Evolutionary conservation across 1,284 basidiomycete genomes (phyloP), one percentile per base, ranked within the genome.

Genomic region (Ustilago shanxiensis): DNA sequence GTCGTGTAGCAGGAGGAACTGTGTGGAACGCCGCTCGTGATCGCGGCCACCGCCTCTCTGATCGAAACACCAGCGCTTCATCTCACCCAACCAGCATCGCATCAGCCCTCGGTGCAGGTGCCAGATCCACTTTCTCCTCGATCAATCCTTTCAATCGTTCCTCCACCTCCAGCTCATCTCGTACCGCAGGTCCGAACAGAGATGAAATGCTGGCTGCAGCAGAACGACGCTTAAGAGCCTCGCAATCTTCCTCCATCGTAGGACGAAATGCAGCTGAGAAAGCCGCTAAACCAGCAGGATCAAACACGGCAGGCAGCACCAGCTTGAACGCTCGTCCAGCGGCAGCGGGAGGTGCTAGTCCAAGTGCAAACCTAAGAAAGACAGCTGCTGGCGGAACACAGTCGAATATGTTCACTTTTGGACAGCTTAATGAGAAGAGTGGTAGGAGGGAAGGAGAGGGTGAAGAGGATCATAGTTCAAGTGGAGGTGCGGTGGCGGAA

Each of bases 201-300:
- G 71, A 81, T 20, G 81, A 72, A 26, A 57, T 82, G 33, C 72
- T 81, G 5, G 79, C 72, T 26, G 81, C 81, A 16, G 74, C 81
- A 13, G 81, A 83, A 45, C 71, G 75, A 18, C 67, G 81, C 7
- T 62, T 83, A 0, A 60, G 75, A 2, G 58, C 66, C 1, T 55
- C 58, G 5, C 55, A 66, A 41, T 50, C 67, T 0, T 64, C 61
- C 13, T 77, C 75, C 18, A 83, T 83, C 41, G 77, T 78, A 33
- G 78, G 70, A 5, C 61, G 77, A 18, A 82, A 83, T 60, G 66
- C 72, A 16, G 26, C 72, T 2, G 72, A 78, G 26, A 24, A 28
- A 49, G 22, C 26, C 22, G 31, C 44, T 1, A 53, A 45, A 16
- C 62, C 67, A 11, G 72, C 69, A 9, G 68, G 69, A 16, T 63